phyloP scores from a whole-genome alignment of 495 filamentous ascomycete species.

The Rusavskia elegans region DNA sequence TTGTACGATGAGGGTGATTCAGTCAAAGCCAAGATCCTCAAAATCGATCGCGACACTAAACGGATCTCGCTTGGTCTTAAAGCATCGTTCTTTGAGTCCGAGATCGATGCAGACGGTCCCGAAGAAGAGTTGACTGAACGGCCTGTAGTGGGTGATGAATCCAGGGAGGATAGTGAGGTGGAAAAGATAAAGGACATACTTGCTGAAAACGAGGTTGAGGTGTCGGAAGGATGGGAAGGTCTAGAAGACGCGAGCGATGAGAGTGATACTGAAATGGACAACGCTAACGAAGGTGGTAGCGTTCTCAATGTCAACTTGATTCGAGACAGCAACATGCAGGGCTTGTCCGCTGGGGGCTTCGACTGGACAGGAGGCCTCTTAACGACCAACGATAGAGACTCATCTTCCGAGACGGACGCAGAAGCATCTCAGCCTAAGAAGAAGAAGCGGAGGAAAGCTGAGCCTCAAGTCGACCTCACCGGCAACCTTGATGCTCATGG shows the following conservation, averaged over 20 bases:
- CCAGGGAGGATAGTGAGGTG: neutral
- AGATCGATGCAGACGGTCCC: slow-evolving; percentile 29
- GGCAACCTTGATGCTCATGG: slow-evolving; percentile 77
- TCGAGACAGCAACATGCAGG: slow-evolving; percentile 12
- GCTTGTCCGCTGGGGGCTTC: slow-evolving; percentile 66
- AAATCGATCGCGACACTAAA: slow-evolving; percentile 52
- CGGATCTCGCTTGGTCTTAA: slow-evolving; percentile 83
- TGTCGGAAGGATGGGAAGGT: neutral
- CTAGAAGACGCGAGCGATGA: neutral
- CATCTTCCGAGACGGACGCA: slow-evolving; percentile 15
- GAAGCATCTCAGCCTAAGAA: slow-evolving; percentile 41
- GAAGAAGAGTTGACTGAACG: slow-evolving; percentile 35
- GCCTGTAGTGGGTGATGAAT: slow-evolving; percentile 13
- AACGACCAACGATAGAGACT: slow-evolving; percentile 29
- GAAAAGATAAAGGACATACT: neutral
- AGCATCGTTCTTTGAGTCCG: slow-evolving; percentile 69
- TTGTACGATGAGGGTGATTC: slow-evolving; percentile 76
- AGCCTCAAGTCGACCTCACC: slow-evolving; percentile 73
- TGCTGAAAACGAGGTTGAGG: neutral
- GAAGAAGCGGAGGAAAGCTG: slow-evolving; percentile 63
- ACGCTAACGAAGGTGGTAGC: neutral
- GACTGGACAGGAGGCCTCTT: slow-evolving; percentile 61
- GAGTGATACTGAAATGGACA: neutral
- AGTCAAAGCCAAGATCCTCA: slow-evolving; percentile 79
- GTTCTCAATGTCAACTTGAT: neutral